Percentiles rank a stretch among this genome's conserved stretches.
These are phyloP conservation scores for Sugiyamaella smithiae DNA, from an alignment of 805 yeast species.

Conservation along the genomic window DNA sequence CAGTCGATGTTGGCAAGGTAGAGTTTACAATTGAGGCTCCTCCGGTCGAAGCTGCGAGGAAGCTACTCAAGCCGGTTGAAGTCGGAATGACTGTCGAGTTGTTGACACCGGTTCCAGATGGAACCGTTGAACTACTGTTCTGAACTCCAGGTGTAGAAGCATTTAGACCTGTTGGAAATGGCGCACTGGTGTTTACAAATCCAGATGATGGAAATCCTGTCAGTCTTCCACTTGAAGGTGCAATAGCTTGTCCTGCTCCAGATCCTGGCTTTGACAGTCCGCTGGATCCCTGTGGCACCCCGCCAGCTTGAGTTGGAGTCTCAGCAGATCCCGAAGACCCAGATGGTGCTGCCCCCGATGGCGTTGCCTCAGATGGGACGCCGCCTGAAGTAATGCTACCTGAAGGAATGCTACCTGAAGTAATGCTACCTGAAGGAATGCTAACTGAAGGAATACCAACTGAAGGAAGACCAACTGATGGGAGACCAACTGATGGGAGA, in stretches of 20 bases:
- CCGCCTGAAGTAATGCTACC: neutral
- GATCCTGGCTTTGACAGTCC: neutral
- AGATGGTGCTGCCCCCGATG: neutral
- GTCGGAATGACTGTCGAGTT: no score
- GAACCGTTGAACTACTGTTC: neutral
- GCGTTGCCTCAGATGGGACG: neutral
- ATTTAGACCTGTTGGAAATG: neutral
- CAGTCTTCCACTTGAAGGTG: neutral
- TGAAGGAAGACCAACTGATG: neutral
- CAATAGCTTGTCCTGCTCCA: neutral
- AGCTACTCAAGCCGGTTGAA: neutral
- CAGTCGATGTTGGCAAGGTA: neutral
- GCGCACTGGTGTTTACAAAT: neutral
- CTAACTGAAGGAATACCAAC: neutral
- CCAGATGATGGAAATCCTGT: neutral
- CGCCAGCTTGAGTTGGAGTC: neutral
- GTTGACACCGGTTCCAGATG: neutral
- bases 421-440: neutral
- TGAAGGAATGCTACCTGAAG: neutral
- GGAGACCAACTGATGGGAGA: neutral
- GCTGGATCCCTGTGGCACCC: neutral
- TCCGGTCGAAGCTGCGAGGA: neutral
- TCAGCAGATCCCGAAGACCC: neutral
- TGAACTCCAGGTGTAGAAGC: neutral
- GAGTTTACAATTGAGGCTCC: neutral